Evolutionary conservation across 2,329 filamentous ascomycete species (phyloP), one percentile per base, ranked within the genome.

Genomic region (Tothia fuscella): DNA sequence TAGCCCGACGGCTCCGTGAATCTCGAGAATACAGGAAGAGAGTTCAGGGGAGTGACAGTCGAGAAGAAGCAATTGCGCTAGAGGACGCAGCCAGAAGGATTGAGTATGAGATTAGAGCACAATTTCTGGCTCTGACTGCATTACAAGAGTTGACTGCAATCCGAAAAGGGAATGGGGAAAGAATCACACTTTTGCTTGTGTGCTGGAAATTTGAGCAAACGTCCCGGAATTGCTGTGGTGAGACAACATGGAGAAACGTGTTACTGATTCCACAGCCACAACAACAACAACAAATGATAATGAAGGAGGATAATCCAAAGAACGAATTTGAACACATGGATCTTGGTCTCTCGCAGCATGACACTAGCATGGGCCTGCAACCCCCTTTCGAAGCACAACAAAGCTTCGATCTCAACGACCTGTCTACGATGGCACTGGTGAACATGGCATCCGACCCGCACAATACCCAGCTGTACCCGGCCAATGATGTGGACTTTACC

Each of bases 71-170:
- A 12, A 22, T 25, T 9, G 25, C 14, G 37, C 17, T 12, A 14
- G 29, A 43, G 12, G 33, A 29, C 6, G 38, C n/a, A 48, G 34
- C 12, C 44, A 50, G 17, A 35, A 43, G 17, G 29, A 32, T 3
- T 2, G 42, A 49, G 14, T 47, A 51, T 1, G 50, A 53, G 9
- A 59, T 64, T 1, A 48, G 52, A 3, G 48, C 52, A 3, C 51
- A 52, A 3, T 47, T 68, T 9, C 50, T 54, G 24, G 48, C 54
- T 3, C 54, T 67, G 31, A 63, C 57, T 1, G 65, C 62, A 3
- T 54, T 59, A 3, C 64, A 67, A 43, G 63, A 68, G 37, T 52
- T 67, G 21, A 59, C 58, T 25, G 59, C 61, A 10, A 49, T 53
- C 6, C 47, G 52, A 4, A 52, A 54, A 4, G 48, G 51, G 17